Conservation (phyloP, 371 early-diverging fungal genomes). For the Lichtheimia ramosa region DNA sequence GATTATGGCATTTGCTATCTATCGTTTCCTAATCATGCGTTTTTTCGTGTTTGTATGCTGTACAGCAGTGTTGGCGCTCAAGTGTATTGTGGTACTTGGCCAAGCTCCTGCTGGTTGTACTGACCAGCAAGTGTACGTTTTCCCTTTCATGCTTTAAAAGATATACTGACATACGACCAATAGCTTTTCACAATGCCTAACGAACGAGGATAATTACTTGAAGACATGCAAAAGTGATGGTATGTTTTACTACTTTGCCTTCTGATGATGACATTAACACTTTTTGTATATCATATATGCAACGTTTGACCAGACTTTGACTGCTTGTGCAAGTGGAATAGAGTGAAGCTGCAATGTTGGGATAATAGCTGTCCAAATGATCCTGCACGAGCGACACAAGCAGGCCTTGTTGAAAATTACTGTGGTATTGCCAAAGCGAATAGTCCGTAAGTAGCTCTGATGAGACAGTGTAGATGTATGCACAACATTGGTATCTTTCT, state of each 20-base stretch:
- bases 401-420: neutral
- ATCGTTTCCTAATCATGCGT: neutral
- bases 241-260: neutral
- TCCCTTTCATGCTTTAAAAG: neutral
- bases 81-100: neutral
- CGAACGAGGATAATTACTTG: slow-evolving; percentile 3
- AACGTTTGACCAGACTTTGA: slow-evolving; percentile 1
- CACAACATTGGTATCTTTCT: neutral
- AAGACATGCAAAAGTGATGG: slow-evolving; percentile 9
- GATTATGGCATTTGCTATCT: neutral
- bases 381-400: slow-evolving; percentile 1
- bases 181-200: slow-evolving; percentile 8
- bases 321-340: slow-evolving; percentile 13
- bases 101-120: neutral
- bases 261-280: too few relatives aligned
- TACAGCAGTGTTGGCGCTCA: too few relatives aligned
- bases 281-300: too few relatives aligned
- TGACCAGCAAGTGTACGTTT: neutral
- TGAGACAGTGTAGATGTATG: too few relatives aligned
- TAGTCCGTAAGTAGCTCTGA: neutral
- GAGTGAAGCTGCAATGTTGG: slow-evolving; percentile 8
- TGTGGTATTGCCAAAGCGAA: slow-evolving; percentile 3
- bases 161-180: too few relatives aligned
- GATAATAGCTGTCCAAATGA: slow-evolving; percentile 11
- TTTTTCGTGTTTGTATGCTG: too few relatives aligned